These are phyloP conservation scores for Penicillium psychrofluorescens DNA, from an alignment of 495 filamentous ascomycete genomes.

Conservation along the genomic window DNA sequence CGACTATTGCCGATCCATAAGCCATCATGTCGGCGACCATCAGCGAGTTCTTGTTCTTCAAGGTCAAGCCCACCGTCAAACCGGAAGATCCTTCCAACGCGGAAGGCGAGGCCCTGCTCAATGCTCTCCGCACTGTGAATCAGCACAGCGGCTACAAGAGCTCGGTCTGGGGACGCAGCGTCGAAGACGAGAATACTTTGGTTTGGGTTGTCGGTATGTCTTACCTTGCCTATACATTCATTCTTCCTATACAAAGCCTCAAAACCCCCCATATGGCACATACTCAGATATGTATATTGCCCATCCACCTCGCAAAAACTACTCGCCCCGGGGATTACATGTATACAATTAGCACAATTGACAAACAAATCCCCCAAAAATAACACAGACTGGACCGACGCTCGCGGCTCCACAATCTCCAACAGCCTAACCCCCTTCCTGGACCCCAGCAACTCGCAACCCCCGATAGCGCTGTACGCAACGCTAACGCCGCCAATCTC, in stretches of 20 bases:
- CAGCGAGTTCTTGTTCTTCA: constrained; percentile 36
- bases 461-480: constrained; percentile 17
- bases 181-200: constrained; percentile 28
- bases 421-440: constrained; percentile 20
- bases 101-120: constrained; percentile 23
- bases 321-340: no score
- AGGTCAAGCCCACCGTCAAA: constrained; percentile 28
- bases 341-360: no score
- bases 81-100: constrained; percentile 32
- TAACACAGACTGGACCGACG: constrained; percentile 31
- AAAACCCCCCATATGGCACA: no score
- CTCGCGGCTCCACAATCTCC: constrained; percentile 16
- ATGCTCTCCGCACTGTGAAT: constrained; percentile 19
- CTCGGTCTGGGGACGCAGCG: constrained; percentile 34
- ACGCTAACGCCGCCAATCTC: constrained; percentile 26
- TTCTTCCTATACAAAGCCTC: neutral
- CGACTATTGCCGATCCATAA: neutral
- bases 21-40: constrained; percentile 16
- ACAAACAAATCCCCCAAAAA: neutral
- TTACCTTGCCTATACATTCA: neutral
- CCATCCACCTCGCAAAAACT: no score
- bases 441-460: constrained; percentile 10
- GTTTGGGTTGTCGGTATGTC: constrained; percentile 35
- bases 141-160: constrained; percentile 29
- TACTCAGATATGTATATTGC: no score